Conservation (phyloP, 805 yeast genomes). For the Naumovozyma dairenensis region DNA sequence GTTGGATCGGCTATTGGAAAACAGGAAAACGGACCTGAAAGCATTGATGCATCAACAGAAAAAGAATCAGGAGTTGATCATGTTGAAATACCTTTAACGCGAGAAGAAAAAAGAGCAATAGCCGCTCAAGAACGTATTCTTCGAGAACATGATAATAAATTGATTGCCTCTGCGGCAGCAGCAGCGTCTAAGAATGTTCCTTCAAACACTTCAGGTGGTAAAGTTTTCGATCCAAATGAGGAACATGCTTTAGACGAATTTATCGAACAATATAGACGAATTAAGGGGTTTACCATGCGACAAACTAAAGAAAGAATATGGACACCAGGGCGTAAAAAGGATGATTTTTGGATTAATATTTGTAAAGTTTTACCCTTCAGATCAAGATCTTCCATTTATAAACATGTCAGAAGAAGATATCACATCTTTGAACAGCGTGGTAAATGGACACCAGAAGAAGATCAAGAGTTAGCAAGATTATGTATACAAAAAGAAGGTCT, state of each 20-base stretch:
- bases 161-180: slow-evolving; percentile 30
- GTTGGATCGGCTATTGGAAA: no score
- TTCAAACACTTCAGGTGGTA: slow-evolving; percentile 16
- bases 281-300: slow-evolving; percentile 51
- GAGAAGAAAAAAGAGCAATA: no score
- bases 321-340: slow-evolving; percentile 77
- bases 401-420: slow-evolving; percentile 83
- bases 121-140: no score
- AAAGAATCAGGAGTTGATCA: no score
- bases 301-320: slow-evolving; percentile 79
- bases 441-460: slow-evolving; percentile 82
- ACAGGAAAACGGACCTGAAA: no score
- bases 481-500: slow-evolving; percentile 65
- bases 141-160: neutral
- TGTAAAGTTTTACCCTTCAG: slow-evolving; percentile 75
- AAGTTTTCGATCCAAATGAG: slow-evolving; percentile 31
- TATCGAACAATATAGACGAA: slow-evolving; percentile 55
- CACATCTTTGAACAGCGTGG: slow-evolving; percentile 84
- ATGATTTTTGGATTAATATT: slow-evolving; percentile 80
- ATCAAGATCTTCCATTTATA: slow-evolving; percentile 81
- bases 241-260: slow-evolving; percentile 72
- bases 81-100: no score
- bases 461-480: slow-evolving; percentile 50
- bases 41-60: no score
- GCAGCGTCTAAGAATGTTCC: slow-evolving; percentile 28